Evolutionary conservation across 768 basidiomycete genomes (phyloP).

Genomic region (Exsudoporus frostii): DNA sequence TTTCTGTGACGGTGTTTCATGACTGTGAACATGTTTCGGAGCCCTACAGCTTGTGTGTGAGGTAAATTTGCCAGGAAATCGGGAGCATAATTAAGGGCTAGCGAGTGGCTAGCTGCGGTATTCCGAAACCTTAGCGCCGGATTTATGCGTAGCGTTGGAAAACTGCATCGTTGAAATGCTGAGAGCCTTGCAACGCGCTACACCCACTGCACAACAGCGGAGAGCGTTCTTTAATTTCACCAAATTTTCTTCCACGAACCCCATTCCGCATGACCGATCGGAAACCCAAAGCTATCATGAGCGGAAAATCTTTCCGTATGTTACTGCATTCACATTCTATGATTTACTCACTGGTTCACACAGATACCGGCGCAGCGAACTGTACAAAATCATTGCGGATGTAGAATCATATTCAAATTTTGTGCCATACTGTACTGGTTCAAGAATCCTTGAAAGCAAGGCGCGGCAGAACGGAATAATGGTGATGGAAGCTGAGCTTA

Average conservation of each 20-base stretch:
- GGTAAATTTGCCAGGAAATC: neutral
- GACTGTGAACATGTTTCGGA: neutral
- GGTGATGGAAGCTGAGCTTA: slow-evolving; percentile 79
- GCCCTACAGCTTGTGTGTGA: neutral
- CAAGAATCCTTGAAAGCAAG: slow-evolving; percentile 51
- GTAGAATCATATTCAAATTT: slow-evolving; percentile 83
- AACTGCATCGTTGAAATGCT: slow-evolving; percentile 16
- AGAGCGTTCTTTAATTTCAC: slow-evolving; percentile 51
- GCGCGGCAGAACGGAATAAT: slow-evolving; percentile 33
- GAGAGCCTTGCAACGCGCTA: slow-evolving; percentile 7
- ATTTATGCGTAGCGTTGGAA: neutral
- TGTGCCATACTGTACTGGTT: slow-evolving; percentile 82
- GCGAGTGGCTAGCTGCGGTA: neutral
- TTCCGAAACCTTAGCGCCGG: neutral
- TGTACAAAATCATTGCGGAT: slow-evolving; percentile 86
- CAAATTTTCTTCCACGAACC: slow-evolving; percentile 43
- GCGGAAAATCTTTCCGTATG: slow-evolving; percentile 85
- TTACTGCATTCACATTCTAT: slow-evolving; percentile 15
- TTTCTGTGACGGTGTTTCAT: neutral
- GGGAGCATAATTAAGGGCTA: neutral
- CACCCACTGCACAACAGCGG: slow-evolving; percentile 3
- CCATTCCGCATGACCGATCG: slow-evolving; percentile 30
- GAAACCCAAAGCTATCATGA: slow-evolving; percentile 72
- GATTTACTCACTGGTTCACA: slow-evolving; percentile 10
- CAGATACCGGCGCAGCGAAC: slow-evolving; percentile 75